phyloP scores from a whole-genome alignment of 2,329 filamentous ascomycete species.

The Diaporthe sp. region DNA sequence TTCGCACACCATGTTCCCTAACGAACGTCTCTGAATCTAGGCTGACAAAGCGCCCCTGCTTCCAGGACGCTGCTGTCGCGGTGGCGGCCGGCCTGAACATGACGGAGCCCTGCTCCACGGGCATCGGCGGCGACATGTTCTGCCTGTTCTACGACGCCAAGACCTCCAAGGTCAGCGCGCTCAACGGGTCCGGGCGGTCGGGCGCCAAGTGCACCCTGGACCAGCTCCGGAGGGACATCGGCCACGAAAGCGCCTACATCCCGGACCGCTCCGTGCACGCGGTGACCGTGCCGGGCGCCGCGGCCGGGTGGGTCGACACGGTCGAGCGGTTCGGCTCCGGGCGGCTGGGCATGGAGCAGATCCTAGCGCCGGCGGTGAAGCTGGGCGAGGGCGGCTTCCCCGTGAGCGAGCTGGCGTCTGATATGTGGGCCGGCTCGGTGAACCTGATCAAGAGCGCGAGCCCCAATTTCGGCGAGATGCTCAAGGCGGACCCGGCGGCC shows the following conservation, averaged over 20 bases:
- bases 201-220: constrained; percentile 78
- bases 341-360: constrained; percentile 80
- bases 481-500: constrained; percentile 80
- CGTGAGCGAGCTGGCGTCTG: constrained; percentile 82
- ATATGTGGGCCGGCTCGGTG: constrained; percentile 80
- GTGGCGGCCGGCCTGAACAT: constrained; percentile 93
- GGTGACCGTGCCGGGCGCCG: constrained; percentile 89
- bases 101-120: constrained; percentile 92
- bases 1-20: constrained; percentile 40
- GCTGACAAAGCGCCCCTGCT: constrained; percentile 26
- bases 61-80: constrained; percentile 93
- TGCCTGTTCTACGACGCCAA: constrained; percentile 91
- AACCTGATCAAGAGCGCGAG: constrained; percentile 76
- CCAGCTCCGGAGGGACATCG: constrained; percentile 76
- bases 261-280: constrained; percentile 83
- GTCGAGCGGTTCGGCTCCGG: constrained; percentile 91
- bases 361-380: constrained; percentile 85
- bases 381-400: constrained; percentile 91
- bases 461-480: constrained; percentile 87
- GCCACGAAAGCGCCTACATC: constrained; percentile 67
- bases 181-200: constrained; percentile 95
- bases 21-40: not conserved
- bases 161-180: constrained; percentile 82
- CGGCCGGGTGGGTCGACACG: constrained; percentile 93
- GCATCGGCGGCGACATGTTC: constrained; percentile 98